Evolutionary conservation across 1,284 basidiomycete genomes (phyloP).

Genomic region (Trichosporon sp.): DNA sequence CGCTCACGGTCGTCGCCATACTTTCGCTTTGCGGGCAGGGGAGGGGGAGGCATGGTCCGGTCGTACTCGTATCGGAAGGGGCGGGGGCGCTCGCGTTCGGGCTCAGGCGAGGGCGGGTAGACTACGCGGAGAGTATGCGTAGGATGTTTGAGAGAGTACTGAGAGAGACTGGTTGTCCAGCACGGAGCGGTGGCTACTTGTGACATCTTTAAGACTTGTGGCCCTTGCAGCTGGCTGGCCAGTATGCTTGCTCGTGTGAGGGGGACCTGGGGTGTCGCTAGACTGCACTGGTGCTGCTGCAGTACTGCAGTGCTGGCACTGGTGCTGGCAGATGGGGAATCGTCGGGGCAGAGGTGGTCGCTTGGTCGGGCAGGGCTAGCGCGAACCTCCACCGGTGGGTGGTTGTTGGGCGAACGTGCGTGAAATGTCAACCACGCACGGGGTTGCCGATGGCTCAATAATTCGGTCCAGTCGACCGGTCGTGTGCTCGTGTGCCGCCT

Average conservation of each 20-base stretch:
- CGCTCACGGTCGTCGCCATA: conserved; percentile 6
- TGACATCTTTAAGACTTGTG: background rate
- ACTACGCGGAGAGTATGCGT: background rate
- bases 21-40: conserved; percentile 25
- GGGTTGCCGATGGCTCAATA: no score
- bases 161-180: background rate
- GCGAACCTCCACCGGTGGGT: background rate
- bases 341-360: background rate
- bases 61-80: background rate
- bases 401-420: conserved; percentile 1
- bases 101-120: background rate
- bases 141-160: background rate
- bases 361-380: background rate
- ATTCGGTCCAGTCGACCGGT: no score
- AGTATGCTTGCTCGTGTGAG: conserved; percentile 1
- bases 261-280: no score
- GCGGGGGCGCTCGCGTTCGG: background rate
- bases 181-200: background rate
- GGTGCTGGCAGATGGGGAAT: background rate
- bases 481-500: background rate
- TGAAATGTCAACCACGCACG: conserved; percentile 1
- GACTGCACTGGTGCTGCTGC: no score
- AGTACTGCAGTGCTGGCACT: no score
- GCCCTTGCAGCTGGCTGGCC: background rate
- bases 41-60: conserved; percentile 20